Evolutionary conservation across 106 monocot genomes (phyloP).

Genomic region (Apostasia ramifera): DNA sequence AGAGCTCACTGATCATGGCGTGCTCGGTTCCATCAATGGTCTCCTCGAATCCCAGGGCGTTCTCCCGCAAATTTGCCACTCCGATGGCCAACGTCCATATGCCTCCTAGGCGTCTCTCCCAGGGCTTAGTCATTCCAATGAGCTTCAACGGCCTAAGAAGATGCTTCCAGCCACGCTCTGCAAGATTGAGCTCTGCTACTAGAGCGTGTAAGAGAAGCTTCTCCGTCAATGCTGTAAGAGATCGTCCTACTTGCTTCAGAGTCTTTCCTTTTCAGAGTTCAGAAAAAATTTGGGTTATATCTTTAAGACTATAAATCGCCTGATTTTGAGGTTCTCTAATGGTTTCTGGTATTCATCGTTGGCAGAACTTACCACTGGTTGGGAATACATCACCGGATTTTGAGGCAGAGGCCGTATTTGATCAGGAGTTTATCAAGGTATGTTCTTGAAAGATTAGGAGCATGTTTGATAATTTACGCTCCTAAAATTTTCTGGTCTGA

Average conservation of each 20-base stretch:
- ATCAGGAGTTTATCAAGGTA: constrained; percentile 84
- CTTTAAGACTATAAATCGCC: not conserved
- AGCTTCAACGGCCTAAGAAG: constrained; percentile 31
- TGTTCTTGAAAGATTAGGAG: not conserved
- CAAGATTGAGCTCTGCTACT: constrained; percentile 13
- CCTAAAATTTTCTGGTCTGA: too few relatives aligned
- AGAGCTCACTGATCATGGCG: constrained; percentile 19
- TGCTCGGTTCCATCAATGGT: constrained; percentile 25
- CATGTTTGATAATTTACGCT: too few relatives aligned
- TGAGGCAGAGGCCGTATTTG: constrained; percentile 77
- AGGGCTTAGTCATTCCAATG: constrained; percentile 29
- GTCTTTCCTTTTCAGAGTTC: not conserved
- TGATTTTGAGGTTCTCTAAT: not conserved
- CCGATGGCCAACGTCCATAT: constrained; percentile 5
- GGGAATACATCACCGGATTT: constrained; percentile 79
- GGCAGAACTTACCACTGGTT: constrained; percentile 55
- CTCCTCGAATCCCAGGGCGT: constrained; percentile 14
- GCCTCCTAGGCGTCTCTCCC: constrained; percentile 12
- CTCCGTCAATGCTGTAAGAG: constrained; percentile 44
- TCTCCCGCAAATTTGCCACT: constrained; percentile 12
- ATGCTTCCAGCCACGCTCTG: constrained; percentile 14
- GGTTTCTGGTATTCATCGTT: not conserved
- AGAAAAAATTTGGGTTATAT: not conserved
- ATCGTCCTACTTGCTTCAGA: not conserved
- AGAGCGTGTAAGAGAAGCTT: constrained; percentile 31